A percentile compares a stretch with the other conserved stretches of the same genome.
Conservation (phyloP, 306 rosid species). For the Morella rubra region DNA sequence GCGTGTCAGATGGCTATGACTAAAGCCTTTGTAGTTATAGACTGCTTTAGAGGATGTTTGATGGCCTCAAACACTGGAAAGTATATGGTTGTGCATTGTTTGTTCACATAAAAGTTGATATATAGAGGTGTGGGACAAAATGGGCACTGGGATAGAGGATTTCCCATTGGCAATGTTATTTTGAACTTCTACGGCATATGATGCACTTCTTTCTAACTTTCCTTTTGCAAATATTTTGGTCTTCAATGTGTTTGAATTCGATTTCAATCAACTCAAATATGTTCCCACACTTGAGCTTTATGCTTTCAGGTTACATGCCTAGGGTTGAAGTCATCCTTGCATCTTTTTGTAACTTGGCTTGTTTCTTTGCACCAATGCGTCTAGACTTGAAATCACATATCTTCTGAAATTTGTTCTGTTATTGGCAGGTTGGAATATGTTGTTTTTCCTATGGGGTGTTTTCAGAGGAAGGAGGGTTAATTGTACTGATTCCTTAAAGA, state of each 20-base stretch:
- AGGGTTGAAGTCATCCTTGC: background rate
- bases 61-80: background rate
- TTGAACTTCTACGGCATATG: slow-evolving; percentile 1
- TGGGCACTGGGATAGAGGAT: background rate
- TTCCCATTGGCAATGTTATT: background rate
- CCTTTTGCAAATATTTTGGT: background rate
- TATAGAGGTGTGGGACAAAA: background rate
- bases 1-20: background rate
- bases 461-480: slow-evolving; percentile 63
- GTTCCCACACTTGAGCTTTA: background rate
- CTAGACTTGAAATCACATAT: background rate
- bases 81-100: background rate
- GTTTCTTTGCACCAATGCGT: background rate
- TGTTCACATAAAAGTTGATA: background rate
- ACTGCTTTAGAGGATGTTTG: background rate
- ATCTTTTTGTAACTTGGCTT: background rate
- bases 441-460: slow-evolving; percentile 90
- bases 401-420: slow-evolving; percentile 24
- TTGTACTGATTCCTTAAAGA: slow-evolving; percentile 51
- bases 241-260: background rate
- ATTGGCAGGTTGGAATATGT: slow-evolving; percentile 89
- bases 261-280: background rate
- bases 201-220: background rate
- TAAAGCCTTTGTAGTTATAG: background rate
- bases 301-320: background rate